A percentile compares a stretch with the other conserved stretches of the same genome.
Conservation (phyloP, 148 eudicot genomes). For the Silene latifolia region DNA sequence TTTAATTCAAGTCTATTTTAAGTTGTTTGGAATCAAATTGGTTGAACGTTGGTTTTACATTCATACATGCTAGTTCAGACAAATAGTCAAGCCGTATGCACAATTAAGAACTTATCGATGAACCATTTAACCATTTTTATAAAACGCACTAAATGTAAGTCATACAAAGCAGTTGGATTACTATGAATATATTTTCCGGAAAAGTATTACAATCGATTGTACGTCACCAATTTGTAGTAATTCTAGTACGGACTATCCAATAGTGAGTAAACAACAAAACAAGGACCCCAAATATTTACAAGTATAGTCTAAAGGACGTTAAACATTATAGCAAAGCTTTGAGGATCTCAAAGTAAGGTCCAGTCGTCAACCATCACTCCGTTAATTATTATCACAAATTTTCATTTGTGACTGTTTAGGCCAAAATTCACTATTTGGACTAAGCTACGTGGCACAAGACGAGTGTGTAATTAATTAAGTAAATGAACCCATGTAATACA, state of each 20-base stretch:
- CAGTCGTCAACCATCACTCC: too few relatives aligned
- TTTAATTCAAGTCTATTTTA: conserved; percentile 6
- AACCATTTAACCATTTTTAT: background rate
- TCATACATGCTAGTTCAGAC: background rate
- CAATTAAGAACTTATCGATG: background rate
- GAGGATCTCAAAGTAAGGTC: too few relatives aligned
- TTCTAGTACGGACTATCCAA: background rate
- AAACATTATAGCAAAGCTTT: too few relatives aligned
- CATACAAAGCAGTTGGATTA: conserved; percentile 7
- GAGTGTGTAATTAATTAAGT: too few relatives aligned
- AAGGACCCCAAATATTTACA: too few relatives aligned
- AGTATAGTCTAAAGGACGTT: too few relatives aligned
- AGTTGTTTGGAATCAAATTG: conserved; percentile 11
- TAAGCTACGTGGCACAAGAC: too few relatives aligned
- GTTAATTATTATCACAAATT: too few relatives aligned
- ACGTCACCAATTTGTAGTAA: background rate
- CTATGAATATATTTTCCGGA: background rate
- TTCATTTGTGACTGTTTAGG: too few relatives aligned
- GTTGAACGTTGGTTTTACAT: conserved; percentile 1
- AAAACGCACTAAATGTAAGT: conserved; percentile 2
- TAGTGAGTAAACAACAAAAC: too few relatives aligned
- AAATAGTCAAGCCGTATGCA: conserved; percentile 6
- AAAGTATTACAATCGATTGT: background rate
- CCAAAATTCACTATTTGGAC: too few relatives aligned
- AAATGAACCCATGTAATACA: too few relatives aligned